Conservation (phyloP, 192 early-diverging fungal genomes). For the Rhizophagus prolifer region DNA sequence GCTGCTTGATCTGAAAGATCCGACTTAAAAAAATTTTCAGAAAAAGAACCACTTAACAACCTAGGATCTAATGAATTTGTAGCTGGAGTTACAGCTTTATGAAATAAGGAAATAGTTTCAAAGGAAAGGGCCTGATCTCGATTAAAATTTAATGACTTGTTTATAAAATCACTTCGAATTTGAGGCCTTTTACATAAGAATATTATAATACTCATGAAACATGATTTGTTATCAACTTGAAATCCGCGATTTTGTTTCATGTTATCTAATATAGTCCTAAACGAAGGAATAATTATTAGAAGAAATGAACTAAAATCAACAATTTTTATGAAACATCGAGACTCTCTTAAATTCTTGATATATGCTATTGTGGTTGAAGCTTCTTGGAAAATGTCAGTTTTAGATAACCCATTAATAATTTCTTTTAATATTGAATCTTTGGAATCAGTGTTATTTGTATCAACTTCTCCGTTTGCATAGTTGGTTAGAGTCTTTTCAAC, state of each 20-base stretch:
- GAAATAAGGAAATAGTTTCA: not conserved
- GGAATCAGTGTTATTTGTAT: slow-evolving; percentile 35
- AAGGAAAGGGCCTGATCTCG: not conserved
- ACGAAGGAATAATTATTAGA: slow-evolving; percentile 47
- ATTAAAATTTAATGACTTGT: not conserved
- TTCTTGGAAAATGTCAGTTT: slow-evolving; percentile 25
- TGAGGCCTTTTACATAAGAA: slow-evolving; percentile 55
- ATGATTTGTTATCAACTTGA: slow-evolving; percentile 7
- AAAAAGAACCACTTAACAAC: slow-evolving; percentile 20
- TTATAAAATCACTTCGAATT: not conserved
- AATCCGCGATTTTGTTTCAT: slow-evolving; percentile 25
- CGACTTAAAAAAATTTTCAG: not conserved
- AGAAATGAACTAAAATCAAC: slow-evolving; percentile 46
- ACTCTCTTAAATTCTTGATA: slow-evolving; percentile 42
- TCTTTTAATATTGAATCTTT: slow-evolving; percentile 44
- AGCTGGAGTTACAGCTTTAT: not conserved
- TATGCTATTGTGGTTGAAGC: slow-evolving; percentile 39
- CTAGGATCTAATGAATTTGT: slow-evolving; percentile 20
- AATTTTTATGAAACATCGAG: slow-evolving; percentile 59
- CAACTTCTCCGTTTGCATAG: slow-evolving; percentile 46
- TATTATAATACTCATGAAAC: slow-evolving; percentile 41
- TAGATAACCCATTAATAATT: slow-evolving; percentile 34
- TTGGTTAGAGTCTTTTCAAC: slow-evolving; percentile 49
- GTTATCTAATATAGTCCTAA: slow-evolving; percentile 38
- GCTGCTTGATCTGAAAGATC: slow-evolving; percentile 1